Evolutionary conservation across 1,284 basidiomycete genomes (phyloP).

Genomic region (Naganishia liquefaciens): DNA sequence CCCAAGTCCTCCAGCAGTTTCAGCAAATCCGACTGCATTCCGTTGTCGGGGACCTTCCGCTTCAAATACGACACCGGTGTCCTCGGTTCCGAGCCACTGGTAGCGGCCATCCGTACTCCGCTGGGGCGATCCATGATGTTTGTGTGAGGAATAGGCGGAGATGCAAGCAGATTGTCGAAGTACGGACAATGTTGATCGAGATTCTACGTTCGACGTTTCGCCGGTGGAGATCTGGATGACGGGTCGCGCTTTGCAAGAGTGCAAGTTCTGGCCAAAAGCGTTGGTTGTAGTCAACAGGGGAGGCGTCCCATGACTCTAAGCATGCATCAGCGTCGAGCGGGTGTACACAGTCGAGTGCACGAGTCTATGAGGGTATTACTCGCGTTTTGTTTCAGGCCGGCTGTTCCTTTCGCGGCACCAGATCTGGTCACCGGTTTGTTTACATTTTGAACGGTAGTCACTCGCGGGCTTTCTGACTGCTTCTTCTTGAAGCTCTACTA

Average conservation of each 20-base stretch:
- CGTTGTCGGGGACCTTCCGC: conserved; percentile 9
- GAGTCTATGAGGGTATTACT: not conserved
- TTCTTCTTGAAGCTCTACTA: not conserved
- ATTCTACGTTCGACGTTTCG: not conserved
- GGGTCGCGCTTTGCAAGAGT: not conserved
- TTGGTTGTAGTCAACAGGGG: not conserved
- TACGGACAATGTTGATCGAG: conserved; percentile 6
- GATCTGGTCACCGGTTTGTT: conserved; percentile 1
- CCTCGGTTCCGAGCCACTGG: conserved; percentile 4
- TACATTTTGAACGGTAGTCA: conserved; percentile 6
- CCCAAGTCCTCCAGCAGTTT: conserved; percentile 25
- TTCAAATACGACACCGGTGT: conserved; percentile 20
- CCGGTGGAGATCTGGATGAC: not conserved
- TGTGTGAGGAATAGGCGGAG: not conserved
- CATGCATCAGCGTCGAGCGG: not conserved
- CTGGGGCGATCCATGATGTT: conserved; percentile 6
- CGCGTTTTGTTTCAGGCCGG: conserved; percentile 20
- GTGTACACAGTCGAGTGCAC: not conserved
- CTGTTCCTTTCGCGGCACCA: not conserved
- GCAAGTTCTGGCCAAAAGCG: not conserved
- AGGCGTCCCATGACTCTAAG: not conserved
- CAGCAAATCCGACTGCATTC: conserved; percentile 21
- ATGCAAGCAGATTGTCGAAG: no score
- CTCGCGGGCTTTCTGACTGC: not conserved
- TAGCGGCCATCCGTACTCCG: conserved; percentile 1